Evolutionary conservation across 1,284 basidiomycete species (phyloP), one percentile per base, ranked within the genome.

Genomic region (Apiotrichum domesticum): DNA sequence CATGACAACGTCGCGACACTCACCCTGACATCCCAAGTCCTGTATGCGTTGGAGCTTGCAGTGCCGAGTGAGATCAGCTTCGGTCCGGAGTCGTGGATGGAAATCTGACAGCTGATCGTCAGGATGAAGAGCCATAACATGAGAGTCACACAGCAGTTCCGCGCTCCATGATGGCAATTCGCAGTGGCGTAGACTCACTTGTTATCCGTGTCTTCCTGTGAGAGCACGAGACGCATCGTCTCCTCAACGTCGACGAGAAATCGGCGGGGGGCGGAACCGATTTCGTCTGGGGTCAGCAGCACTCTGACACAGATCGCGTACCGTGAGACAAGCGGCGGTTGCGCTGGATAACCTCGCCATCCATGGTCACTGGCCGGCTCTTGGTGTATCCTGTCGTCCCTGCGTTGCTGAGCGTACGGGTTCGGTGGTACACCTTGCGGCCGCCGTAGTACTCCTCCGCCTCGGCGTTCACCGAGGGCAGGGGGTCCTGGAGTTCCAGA

Each of bases 181-280:
- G 21, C 21, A 21, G 21, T 21, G 21, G 15, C 41, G n/a, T 35
- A 6, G 13, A 29, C 43, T 58, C 51, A 79, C 79, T 98, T 92
- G 48, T 88, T 88, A 66, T 98, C 93, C 4, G 95, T 98, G 75
- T 98, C 95, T 73, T 98, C 95, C 73, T 98, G 96, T 74, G 96
- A 92, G 37, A 98, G 85, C 6, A 98, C 86, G 58, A 97, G 85
- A 47, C 93, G 86, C 74, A 98, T 93, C 35, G 95, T 98, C 78
- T 97, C 93, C 70, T 98, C 95, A n/a, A 98, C 95, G 68, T 98
- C 95, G 61, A 98, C 92, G 41, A 98, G 83, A 79, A 97, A 98
- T 35, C 91, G 86, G 46, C 92, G 82, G 21, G 72, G 78, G 41
- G 77, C 79, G 3, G 72, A 69, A 49, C 69, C 71, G 41, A 73